phyloP scores from a whole-genome alignment of 768 basidiomycete genomes.

The Russula virescens region DNA sequence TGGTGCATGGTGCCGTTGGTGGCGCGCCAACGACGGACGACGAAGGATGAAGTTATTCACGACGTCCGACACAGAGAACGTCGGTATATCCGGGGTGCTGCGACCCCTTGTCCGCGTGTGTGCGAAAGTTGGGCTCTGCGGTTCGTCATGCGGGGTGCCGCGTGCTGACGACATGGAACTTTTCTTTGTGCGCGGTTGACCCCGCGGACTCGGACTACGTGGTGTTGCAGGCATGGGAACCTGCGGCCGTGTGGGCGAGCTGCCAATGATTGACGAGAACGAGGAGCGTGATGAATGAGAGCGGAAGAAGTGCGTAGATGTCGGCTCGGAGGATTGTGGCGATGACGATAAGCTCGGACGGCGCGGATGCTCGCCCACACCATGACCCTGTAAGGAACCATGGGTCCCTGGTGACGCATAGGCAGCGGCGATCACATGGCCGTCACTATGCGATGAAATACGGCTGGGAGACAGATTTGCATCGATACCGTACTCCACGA shows the following conservation, averaged over 20 bases:
- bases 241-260: neutral
- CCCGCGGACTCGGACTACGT: neutral
- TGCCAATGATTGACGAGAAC: conserved; percentile 48
- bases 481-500: conserved; percentile 27
- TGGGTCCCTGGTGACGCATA: conserved; percentile 18
- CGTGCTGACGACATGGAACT: neutral
- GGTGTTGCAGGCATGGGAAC: neutral
- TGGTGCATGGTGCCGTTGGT: conserved; percentile 4
- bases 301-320: conserved; percentile 45
- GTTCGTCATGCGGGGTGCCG: neutral
- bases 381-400: neutral
- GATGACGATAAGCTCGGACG: conserved; percentile 54
- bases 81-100: conserved; percentile 43
- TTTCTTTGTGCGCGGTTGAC: conserved; percentile 2
- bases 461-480: conserved; percentile 27
- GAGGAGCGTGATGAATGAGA: conserved; percentile 49
- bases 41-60: conserved; percentile 41
- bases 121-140: neutral
- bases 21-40: conserved; percentile 17
- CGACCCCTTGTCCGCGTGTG: conserved; percentile 10
- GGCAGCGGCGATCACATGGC: conserved; percentile 16
- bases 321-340: conserved; percentile 52
- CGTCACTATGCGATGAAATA: conserved; percentile 23
- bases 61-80: conserved; percentile 42
- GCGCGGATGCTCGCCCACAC: conserved; percentile 3